phyloP scores from a whole-genome alignment of 2,329 filamentous ascomycete species.

The Cladosporium austrohemisphaericum region DNA sequence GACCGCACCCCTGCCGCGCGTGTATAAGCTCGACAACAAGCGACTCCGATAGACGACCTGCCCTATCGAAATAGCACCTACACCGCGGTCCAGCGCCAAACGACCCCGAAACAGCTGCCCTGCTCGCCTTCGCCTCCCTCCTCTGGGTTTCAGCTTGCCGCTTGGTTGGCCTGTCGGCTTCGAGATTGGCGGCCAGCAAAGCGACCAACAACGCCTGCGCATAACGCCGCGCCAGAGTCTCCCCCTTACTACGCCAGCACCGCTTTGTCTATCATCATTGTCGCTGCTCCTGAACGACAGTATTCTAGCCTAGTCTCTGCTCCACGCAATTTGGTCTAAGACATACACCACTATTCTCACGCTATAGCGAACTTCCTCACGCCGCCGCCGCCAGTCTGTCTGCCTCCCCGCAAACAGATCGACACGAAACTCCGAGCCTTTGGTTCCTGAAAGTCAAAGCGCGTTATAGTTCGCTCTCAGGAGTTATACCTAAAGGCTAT shows the following conservation, averaged over 20 bases:
- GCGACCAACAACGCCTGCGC: conserved; percentile 13
- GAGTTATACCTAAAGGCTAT: conserved; percentile 9
- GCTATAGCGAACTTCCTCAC: not conserved
- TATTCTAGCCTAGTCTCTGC: conserved; percentile 3
- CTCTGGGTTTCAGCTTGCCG: conserved; percentile 7
- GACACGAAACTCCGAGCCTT: conserved; percentile 4
- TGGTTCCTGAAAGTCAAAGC: conserved; percentile 20
- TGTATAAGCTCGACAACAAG: conserved; percentile 6
- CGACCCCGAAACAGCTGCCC: conserved; percentile 10
- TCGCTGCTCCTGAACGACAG: not conserved
- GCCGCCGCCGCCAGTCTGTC: not conserved
- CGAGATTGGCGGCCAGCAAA: conserved; percentile 4
- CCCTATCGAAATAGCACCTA: conserved; percentile 1
- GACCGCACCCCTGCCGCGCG: not conserved
- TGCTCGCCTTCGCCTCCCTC: not conserved
- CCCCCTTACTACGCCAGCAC: conserved; percentile 4
- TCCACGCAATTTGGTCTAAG: conserved; percentile 5
- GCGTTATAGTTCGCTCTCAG: conserved; percentile 3
- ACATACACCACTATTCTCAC: conserved; percentile 6
- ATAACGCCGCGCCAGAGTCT: conserved; percentile 1
- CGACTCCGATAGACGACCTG: conserved; percentile 5
- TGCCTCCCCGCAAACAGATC: conserved; percentile 12
- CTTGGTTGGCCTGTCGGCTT: conserved; percentile 10
- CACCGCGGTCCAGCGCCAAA: too few species aligned
- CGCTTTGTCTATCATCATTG: not conserved